Base-by-base conservation (phyloP, 169 alveolate species). In the Cryptosporidium viatorum region DNA sequence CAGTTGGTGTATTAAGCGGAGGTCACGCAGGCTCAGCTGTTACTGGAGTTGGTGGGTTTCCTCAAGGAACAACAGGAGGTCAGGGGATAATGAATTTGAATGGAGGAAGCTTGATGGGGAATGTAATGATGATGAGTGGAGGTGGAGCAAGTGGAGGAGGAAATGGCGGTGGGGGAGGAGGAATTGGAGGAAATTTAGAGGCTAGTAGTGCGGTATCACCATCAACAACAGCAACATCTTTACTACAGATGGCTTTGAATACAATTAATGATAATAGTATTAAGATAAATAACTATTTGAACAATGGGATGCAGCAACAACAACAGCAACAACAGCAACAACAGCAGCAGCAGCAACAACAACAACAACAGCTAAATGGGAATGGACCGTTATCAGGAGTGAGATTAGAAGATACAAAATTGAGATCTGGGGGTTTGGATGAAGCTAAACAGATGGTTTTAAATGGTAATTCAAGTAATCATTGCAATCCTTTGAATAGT, bases 251-350 rank as follows among this genome's bases (percentile, higher is more conserved):
- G 31, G 86, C 86, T 6, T 74, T 74, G 45, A 74, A 74, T 37
- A 58, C 86, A 18, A 74, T 74, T 51, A 74, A 74, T 58, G 71
- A 74, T 60, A 74, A 74, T 74, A 59, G 58, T 60, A 74, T 58
- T 58, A 74, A 74, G 37, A 74, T 58, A 14, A 74, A 74, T 26
- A 60, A 33, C 26, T 60, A 35, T n/a, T 23, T 52, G 18, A 74
- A 60, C 58, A 52, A 52, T 48, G 55, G 55, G 55, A 12, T 48
- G 0, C 43, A 37, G 0, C 21, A 48, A 1, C 55, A 48, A 9
- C 48, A 41, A 2, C 48, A 41, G 0, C 12, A 41, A 0, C 48
- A 41, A 41, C 48, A 41, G 0, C 48, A 41, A 3, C 48, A 41
- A 18, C 21, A 48, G 21, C 55, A 45, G 48, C 48, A 41, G 1